phyloP scores from a whole-genome alignment of 345 rosid genomes.

The Diplotaxis tenuifolia region DNA sequence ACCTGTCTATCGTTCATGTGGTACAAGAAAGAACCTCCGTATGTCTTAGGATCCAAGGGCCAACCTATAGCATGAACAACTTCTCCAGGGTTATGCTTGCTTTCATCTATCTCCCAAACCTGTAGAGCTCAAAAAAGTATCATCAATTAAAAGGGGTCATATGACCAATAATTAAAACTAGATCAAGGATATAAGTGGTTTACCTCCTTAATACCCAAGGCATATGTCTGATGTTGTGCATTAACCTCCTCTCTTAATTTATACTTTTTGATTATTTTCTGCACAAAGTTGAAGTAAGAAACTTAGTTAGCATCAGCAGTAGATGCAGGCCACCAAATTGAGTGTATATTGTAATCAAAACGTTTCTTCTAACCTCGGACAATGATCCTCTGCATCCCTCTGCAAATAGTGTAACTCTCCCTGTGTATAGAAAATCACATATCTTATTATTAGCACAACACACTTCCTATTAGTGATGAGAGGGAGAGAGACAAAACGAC shows the following conservation, averaged over 20 bases:
- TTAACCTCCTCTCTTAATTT: constrained; percentile 70
- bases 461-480: background rate
- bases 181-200: background rate
- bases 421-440: constrained; percentile 43
- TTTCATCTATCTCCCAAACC: constrained; percentile 96
- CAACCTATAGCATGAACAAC: constrained; percentile 88
- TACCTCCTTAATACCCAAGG: constrained; percentile 96
- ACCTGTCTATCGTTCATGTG: constrained; percentile 94
- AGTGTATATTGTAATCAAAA: background rate
- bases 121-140: constrained; percentile 34
- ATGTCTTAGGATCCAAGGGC: constrained; percentile 88
- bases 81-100: constrained; percentile 79
- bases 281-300: constrained; percentile 22
- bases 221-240: constrained; percentile 96
- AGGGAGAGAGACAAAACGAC: constrained; percentile 35
- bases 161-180: background rate
- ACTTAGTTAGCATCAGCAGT: constrained; percentile 18
- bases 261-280: constrained; percentile 69
- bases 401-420: constrained; percentile 71
- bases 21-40: constrained; percentile 94
- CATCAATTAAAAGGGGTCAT: background rate
- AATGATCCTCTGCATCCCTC: constrained; percentile 99
- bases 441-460: constrained; percentile 2
- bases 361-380: constrained; percentile 64
- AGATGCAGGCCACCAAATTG: background rate